Evolutionary conservation across 768 basidiomycete genomes (phyloP).

Genomic region (Dictyophora rubrovolvata): DNA sequence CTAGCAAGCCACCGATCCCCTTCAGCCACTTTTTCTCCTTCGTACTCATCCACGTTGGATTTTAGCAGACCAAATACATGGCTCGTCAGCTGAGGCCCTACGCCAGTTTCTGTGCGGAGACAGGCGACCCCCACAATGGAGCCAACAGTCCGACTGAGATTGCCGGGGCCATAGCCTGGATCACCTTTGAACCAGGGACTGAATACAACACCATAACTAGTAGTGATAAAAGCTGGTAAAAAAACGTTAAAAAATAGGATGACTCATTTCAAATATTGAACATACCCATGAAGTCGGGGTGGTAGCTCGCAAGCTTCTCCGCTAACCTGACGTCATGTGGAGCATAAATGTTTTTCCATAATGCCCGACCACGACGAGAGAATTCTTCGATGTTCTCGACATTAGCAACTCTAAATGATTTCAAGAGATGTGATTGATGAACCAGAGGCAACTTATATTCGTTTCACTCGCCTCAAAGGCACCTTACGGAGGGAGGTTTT

Average conservation of each 20-base stretch:
- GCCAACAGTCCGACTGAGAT: conserved; percentile 74
- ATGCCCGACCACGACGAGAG: conserved; percentile 50
- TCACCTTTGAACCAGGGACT: conserved; percentile 61
- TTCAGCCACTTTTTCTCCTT: conserved; percentile 44
- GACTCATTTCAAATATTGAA: conserved; percentile 17
- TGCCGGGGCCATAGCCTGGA: conserved; percentile 51
- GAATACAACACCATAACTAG: conserved; percentile 71
- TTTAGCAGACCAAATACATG: conserved; percentile 89
- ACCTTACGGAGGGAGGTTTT: conserved; percentile 56
- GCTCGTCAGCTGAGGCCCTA: conserved; percentile 79
- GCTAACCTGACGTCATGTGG: conserved; percentile 86
- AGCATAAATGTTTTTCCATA: conserved; percentile 84
- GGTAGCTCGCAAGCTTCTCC: conserved; percentile 76
- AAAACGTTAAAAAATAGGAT: neutral
- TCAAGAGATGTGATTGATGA: neutral
- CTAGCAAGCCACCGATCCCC: conserved; percentile 75
- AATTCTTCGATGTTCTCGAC: conserved; percentile 61
- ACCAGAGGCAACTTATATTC: neutral
- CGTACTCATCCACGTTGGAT: conserved; percentile 36
- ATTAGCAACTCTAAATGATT: conserved; percentile 39
- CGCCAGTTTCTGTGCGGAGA: conserved; percentile 73
- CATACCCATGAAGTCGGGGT: conserved; percentile 91
- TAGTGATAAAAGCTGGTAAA: conserved; percentile 69
- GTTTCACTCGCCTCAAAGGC: conserved; percentile 47
- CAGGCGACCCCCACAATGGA: conserved; percentile 80